A percentile compares a stretch with the other conserved stretches of the same genome.
Evolutionary conservation across 441 rosid genomes (phyloP).

Genomic region (Gossypium davidsonii): DNA sequence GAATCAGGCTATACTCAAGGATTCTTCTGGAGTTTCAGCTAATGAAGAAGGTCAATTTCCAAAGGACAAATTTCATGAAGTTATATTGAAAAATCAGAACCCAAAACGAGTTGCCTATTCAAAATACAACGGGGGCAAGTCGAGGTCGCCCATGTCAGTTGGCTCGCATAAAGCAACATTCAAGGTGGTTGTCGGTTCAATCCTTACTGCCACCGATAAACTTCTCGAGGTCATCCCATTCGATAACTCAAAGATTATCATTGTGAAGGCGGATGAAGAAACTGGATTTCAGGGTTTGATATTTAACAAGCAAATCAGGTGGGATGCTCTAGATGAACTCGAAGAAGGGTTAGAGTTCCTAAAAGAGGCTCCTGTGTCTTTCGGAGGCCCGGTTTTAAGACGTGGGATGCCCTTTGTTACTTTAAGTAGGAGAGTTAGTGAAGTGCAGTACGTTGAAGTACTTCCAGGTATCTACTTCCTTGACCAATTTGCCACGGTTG

Average conservation of each 20-base stretch:
- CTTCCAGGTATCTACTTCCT: conserved; percentile 67
- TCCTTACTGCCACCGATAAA: conserved; percentile 65
- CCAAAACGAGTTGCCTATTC: conserved; percentile 22
- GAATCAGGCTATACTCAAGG: conserved; percentile 23
- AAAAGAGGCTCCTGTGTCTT: conserved; percentile 56
- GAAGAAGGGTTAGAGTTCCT: conserved; percentile 47
- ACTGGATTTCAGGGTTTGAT: conserved; percentile 77
- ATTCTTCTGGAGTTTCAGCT: conserved; percentile 18
- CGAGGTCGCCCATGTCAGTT: conserved; percentile 22
- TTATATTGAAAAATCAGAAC: conserved; percentile 36
- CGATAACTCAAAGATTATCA: conserved; percentile 57
- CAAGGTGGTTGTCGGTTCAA: conserved; percentile 48
- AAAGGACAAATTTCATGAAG: conserved; percentile 45
- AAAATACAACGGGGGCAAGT: conserved; percentile 19
- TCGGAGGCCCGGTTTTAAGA: conserved; percentile 73
- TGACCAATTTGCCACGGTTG: conserved; percentile 46
- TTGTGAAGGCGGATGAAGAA: conserved; percentile 49
- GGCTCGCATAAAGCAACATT: conserved; percentile 25
- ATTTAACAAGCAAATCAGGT: conserved; percentile 61
- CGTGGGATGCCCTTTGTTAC: conserved; percentile 58
- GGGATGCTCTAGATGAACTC: conserved; percentile 59
- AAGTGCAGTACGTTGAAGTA: conserved; percentile 41
- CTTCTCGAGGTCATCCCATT: conserved; percentile 45
- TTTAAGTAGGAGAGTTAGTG: conserved; percentile 40
- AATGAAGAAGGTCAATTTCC: conserved; percentile 19